A percentile compares a stretch with the other conserved stretches of the same genome.
phyloP scores from a whole-genome alignment of 2,329 filamentous ascomycete species.

The Neonectria neomacrospora region DNA sequence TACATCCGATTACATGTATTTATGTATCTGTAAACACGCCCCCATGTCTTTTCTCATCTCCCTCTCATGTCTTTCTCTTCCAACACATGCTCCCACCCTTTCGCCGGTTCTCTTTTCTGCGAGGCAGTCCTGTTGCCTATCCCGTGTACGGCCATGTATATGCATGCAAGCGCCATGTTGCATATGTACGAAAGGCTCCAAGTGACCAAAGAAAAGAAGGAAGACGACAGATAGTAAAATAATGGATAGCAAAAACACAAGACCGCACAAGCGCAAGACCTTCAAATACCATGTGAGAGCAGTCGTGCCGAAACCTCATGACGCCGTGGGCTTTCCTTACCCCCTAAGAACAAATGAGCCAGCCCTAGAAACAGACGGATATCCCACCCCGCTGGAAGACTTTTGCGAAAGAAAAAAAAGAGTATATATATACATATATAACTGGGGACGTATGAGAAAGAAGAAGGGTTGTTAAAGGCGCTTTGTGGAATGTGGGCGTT shows the following conservation, averaged over 20 bases:
- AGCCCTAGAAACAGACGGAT: neutral
- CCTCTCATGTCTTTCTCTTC: neutral
- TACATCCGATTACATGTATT: conserved; percentile 39
- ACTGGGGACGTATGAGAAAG: conserved; percentile 8
- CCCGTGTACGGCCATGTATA: conserved; percentile 15
- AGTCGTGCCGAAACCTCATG: neutral
- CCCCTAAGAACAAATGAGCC: conserved; percentile 13
- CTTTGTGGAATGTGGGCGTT: conserved; percentile 19
- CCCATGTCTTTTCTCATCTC: neutral
- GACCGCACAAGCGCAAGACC: neutral
- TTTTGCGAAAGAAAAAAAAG: neutral
- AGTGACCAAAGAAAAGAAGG: neutral
- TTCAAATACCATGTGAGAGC: neutral
- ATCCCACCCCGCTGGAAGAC: neutral
- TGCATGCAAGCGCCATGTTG: neutral
- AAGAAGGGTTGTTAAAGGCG: neutral
- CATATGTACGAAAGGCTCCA: conserved; percentile 7
- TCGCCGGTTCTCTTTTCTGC: neutral
- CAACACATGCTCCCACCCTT: neutral
- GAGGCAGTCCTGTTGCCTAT: neutral
- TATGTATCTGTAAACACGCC: conserved; percentile 28
- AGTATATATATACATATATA: too few relatives aligned
- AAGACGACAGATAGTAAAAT: neutral
- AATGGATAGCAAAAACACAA: neutral
- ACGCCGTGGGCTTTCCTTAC: conserved; percentile 14